Conservation (phyloP, 805 yeast species). For the Metschnikowia kofuensis region DNA sequence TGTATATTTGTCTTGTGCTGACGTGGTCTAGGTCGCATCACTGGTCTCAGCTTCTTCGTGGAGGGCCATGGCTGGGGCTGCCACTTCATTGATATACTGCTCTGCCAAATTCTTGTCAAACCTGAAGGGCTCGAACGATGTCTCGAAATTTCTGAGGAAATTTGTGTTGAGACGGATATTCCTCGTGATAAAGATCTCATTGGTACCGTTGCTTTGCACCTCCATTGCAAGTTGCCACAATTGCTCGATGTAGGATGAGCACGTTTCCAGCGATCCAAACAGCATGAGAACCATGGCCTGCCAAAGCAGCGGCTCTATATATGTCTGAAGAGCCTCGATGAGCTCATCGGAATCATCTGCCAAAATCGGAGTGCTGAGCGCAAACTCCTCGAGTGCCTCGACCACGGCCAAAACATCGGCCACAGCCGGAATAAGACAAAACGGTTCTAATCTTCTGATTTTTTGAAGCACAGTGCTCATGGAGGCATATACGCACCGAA, state of each 20-base stretch:
- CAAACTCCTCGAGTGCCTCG: constrained; percentile 10
- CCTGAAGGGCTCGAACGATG: constrained; percentile 9
- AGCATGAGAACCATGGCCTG: constrained; percentile 6
- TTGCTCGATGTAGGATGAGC: constrained; percentile 9
- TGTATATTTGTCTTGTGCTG: too few species aligned
- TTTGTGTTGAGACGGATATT: constrained; percentile 10
- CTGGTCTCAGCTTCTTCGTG: constrained; percentile 5
- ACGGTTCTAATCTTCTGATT: constrained; percentile 3
- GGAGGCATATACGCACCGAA: constrained; percentile 8
- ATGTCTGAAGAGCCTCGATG: constrained; percentile 5
- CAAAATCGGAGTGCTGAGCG: constrained; percentile 6
- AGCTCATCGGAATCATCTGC: constrained; percentile 9
- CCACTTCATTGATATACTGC: constrained; percentile 13
- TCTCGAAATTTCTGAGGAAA: constrained; percentile 13
- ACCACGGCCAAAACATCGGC: constrained; percentile 6
- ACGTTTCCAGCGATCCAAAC: constrained; percentile 11
- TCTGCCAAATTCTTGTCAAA: constrained; percentile 10
- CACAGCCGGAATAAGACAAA: constrained; percentile 10
- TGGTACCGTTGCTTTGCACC: constrained; percentile 5
- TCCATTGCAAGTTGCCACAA: constrained; percentile 15
- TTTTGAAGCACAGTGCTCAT: constrained; percentile 7
- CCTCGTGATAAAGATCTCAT: constrained; percentile 8
- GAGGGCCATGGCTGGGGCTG: constrained; percentile 7
- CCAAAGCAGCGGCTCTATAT: constrained; percentile 9
- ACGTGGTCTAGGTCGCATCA: background rate